Base-by-base conservation (phyloP, 2,329 filamentous ascomycete species). In the Stenocarpella maydis region DNA sequence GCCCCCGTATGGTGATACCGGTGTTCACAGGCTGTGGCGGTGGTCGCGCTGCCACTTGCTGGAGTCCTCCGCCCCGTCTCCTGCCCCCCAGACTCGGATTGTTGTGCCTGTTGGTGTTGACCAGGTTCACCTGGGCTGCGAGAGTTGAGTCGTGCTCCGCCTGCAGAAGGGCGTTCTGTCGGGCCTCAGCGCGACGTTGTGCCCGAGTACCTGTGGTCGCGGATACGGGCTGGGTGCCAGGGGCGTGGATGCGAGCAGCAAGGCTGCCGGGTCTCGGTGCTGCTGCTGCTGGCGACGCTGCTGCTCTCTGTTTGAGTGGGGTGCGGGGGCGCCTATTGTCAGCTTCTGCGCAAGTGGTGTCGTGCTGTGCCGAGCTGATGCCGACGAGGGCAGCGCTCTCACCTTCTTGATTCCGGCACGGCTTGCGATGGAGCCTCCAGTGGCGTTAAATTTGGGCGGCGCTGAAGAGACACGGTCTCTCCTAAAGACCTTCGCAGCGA, bases 371-470 rank as follows among this genome's bases (percentile, higher is more conserved):
- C 73, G 52, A 28, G 39, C 12, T 39, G 65, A 21, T 47, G 19
- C 60, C 66, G 26, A 52, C 47, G 26, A 7, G 69, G 72, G 34
- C 26, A 34, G n/a, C 19, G 43, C 37, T 26, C 75, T 68, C 83
- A 90, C 90, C 88, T 94, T 94, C 75, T 87, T 89, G 61, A 94
- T 85, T 47, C 92, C 92, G 69, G 92, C 89, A 78, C 92, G 87
- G 79, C 90, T 92, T 67, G 92, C 88, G 63, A 94, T 86, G 3
- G 88, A 88, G 75, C 89, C 83, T 64, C 85, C 82, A 63, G 78
- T 75, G 68, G 78, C 77, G 71, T 80, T 77, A 69, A 82, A 77
- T 69, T 80, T 85, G 8, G 87, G 86, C 47, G 90, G 82, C 15
- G 82, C 85, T 76, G 87, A 91, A 65, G 86, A 80, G 41, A 85